Evolutionary conservation across 2,329 filamentous ascomycete genomes (phyloP), one percentile per base, ranked within the genome.

Genomic region (Lecanicillium sp.): DNA sequence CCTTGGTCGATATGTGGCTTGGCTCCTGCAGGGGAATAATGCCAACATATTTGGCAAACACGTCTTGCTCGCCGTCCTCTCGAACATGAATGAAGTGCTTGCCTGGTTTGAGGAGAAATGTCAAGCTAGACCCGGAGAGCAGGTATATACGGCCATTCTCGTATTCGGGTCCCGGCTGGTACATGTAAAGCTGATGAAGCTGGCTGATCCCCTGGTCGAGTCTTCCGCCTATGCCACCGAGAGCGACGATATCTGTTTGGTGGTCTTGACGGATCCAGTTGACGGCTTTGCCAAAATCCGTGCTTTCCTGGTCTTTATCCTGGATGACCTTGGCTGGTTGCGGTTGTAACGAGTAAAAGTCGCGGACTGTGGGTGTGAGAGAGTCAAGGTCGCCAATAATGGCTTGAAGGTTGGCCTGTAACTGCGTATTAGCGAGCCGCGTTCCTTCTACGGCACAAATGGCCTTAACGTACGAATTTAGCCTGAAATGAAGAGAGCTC

Each of bases 361-460:
- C 52, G 37, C 70, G 70, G 9, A 84, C 73, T 11, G 75, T 62
- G 9, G 75, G 66, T 3, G 64, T 64, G 14, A 96, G 66, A 4
- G 90, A 95, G 63, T 98, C 92, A 9, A 98, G 72, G 57, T 98
- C 92, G 33, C 92, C 92, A 49, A 94, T 79, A 44, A 98, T 88
- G 39, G 74, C 68, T 53, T 85, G 67, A 2, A 87, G 75, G 41
- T 78, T 66, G 53, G 77, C 62, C 71, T 75, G 40, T 13, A 15
- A 11, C 8, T 9, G 14, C 12, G 32, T 42, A 31, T 43, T 31
- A 18, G 5, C 7, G 5, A 5, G 5, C 15, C 9, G 19, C n/a
- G 9, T 31, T 6, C 14, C 8, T 30, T 35, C 11, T 20, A 39
- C 33, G 11, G 25, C 17, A 35, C 9, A 5, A 13, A 4, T 18